Evolutionary conservation across 176 grass and related monocot species (phyloP), one percentile per base, ranked within the genome.

Genomic region (Bothriochloa decipiens): DNA sequence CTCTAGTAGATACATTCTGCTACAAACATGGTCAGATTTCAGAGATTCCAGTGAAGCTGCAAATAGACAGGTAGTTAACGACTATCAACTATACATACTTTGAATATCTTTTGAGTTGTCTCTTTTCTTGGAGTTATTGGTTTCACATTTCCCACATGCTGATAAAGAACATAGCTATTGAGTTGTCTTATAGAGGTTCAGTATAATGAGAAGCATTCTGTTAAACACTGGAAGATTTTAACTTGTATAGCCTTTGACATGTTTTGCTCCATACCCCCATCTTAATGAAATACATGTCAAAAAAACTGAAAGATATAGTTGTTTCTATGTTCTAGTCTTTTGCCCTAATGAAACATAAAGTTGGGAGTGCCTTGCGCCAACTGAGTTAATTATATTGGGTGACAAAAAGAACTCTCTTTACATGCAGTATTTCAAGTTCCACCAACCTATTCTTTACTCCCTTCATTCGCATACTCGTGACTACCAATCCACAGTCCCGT

Each of bases 21-120:
- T 97, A 70, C 79, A 89, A 72, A 83, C 86, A 80, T 97, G 95
- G 92, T 80, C 95, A 67, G 92, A 94, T 83, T 97, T 97, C 84
- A 90, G 90, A 62, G 65, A 92, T 81, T 97, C 95, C 76, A 92
- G 86, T 81, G 90, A 97, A 91, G 81, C 88, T 42, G 90, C 95
- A 74, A 97, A 97, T 82, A 91, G 77, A 77, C 90, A 94, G 73
- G 95, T 97, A 83, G 82, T 76, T 75, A 94, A 82, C 4, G 33
- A 35, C 33, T 35, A 35, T 35, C 33, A 36, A 36, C 78, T 94
- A 85, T 76, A 52, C 26, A 84, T 13, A 8, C 17, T 89, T 62
- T 28, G 10, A 41, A 26, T 26, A 41, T 27, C 3, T 70, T 42
- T 63, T 17, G 26, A 10, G 16, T 11, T 26, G 63, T 47, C 22